A percentile compares a stretch with the other conserved stretches of the same genome.
Conservation (phyloP, 257 asterid species). For the Vinca minor region DNA sequence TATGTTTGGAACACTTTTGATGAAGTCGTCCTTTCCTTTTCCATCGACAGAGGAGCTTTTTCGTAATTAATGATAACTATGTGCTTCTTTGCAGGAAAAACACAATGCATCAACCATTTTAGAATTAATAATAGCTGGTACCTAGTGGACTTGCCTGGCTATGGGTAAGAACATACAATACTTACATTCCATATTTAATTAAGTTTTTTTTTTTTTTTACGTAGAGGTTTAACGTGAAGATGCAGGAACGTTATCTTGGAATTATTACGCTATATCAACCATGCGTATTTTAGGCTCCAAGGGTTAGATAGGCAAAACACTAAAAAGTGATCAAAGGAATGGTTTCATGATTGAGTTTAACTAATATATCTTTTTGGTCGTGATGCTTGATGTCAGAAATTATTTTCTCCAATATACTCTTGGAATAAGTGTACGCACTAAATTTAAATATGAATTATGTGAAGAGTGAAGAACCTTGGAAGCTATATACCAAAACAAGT, state of each 20-base stretch:
- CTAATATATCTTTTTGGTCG: too few species aligned
- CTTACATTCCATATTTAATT: neutral
- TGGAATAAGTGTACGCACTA: too few species aligned
- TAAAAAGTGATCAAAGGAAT: too few species aligned
- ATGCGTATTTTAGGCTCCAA: neutral
- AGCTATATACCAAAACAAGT: too few species aligned
- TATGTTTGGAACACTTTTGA: neutral
- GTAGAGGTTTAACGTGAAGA: neutral
- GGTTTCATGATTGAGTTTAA: too few species aligned
- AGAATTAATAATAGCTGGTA: conserved; percentile 84
- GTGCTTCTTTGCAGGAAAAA: conserved; percentile 66
- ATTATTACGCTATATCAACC: neutral
- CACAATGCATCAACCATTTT: conserved; percentile 98
- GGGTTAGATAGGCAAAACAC: too few species aligned
- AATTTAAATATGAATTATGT: too few species aligned
- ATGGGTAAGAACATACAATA: conserved; percentile 46
- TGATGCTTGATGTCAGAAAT: too few species aligned
- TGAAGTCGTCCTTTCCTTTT: neutral
- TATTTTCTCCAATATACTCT: too few species aligned
- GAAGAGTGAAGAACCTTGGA: too few species aligned
- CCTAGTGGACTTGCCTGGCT: conserved; percentile 98
- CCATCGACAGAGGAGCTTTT: neutral
- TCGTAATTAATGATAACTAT: neutral
- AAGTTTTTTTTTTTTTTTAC: neutral
- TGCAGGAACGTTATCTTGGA: neutral